These are phyloP conservation scores for Magnusiomyces ingens DNA, from an alignment of 1,139 yeast species.

Conservation along the genomic window DNA sequence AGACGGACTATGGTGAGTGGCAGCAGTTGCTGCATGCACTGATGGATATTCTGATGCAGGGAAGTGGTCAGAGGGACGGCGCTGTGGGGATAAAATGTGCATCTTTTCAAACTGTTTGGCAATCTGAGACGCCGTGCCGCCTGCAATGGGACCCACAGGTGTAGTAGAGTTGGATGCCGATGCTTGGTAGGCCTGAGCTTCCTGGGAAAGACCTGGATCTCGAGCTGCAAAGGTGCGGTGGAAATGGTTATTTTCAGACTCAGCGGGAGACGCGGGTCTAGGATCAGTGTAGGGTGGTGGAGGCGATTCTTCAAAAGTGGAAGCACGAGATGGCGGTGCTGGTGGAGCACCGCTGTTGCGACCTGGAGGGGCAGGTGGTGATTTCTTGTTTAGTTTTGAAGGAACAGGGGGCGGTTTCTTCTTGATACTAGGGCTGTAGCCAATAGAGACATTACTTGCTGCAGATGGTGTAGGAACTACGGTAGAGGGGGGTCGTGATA, in stretches of 20 bases:
- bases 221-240: neutral
- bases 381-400: conserved; percentile 6
- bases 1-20: conserved; percentile 7
- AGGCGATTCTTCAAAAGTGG: neutral
- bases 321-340: neutral
- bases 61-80: neutral
- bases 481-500: neutral
- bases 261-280: neutral
- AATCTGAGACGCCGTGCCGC: conserved; percentile 7
- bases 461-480: neutral
- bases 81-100: conserved; percentile 1
- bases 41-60: neutral
- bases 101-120: conserved; percentile 13
- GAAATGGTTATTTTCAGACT: neutral
- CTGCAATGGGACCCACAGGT: neutral
- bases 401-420: conserved; percentile 2
- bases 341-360: conserved; percentile 1
- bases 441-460: neutral
- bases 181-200: neutral
- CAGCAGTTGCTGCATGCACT: conserved; percentile 21
- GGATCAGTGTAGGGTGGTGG: conserved; percentile 5
- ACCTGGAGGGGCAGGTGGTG: conserved; percentile 14
- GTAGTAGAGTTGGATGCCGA: neutral
- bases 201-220: neutral
- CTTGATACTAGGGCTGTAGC: neutral